phyloP scores from a whole-genome alignment of 148 eudicot genomes.

The Rhododendron simsii region DNA sequence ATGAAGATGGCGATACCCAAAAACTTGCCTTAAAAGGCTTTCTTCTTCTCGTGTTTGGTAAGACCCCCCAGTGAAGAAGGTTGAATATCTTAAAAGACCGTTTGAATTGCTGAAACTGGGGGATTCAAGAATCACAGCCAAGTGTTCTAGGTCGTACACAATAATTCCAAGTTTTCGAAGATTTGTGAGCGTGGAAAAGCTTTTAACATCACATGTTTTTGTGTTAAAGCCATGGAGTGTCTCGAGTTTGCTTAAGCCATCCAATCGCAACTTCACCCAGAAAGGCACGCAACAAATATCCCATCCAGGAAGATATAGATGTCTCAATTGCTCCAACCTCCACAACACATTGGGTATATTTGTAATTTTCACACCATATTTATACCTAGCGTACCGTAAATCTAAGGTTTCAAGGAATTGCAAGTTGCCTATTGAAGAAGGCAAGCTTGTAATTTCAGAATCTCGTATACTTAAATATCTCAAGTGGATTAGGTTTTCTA shows the following conservation, averaged over 20 bases:
- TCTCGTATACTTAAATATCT: constrained; percentile 2
- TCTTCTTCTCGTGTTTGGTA: background rate
- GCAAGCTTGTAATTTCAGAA: background rate
- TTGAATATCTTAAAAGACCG: background rate
- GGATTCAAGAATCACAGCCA: background rate
- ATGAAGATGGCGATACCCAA: background rate
- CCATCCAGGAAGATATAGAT: constrained; percentile 9
- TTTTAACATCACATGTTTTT: background rate
- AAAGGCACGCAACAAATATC: too few species aligned
- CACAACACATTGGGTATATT: constrained; percentile 10
- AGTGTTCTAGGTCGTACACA: background rate
- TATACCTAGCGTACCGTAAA: background rate
- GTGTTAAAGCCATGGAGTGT: background rate
- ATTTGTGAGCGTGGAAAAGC: background rate
- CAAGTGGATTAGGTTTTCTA: constrained; percentile 2
- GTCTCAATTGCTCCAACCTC: constrained; percentile 2
- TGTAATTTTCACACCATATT: too few species aligned
- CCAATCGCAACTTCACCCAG: background rate
- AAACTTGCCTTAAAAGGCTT: background rate
- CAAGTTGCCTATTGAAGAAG: constrained; percentile 7
- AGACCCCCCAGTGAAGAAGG: background rate
- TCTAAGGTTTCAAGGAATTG: constrained; percentile 14
- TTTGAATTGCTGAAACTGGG: background rate
- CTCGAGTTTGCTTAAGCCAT: constrained; percentile 11
- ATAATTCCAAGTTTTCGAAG: background rate